These are phyloP conservation scores for Stemphylium beticola DNA, from an alignment of 2,329 filamentous ascomycete genomes.

Conservation along the genomic window DNA sequence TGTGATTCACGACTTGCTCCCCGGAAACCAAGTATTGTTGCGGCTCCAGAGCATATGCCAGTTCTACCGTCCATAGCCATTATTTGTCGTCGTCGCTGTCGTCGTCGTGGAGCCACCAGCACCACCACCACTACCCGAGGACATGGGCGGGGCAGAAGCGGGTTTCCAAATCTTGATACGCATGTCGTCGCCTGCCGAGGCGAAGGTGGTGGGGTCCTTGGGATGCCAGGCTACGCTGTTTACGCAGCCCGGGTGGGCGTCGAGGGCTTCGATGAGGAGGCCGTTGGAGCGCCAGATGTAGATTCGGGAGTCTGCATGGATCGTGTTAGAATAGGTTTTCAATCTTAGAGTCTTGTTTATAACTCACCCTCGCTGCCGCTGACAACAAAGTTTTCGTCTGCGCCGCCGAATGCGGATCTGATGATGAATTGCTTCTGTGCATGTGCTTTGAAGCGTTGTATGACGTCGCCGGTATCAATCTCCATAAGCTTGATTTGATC, in stretches of 20 bases:
- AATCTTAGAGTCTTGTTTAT: not conserved
- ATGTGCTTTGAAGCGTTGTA: conserved; percentile 78
- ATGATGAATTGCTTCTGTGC: conserved; percentile 80
- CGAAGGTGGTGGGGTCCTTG: conserved; percentile 79
- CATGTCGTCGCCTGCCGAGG: conserved; percentile 87
- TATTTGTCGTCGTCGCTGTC: conserved; percentile 8
- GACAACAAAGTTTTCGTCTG: conserved; percentile 87
- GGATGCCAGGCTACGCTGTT: conserved; percentile 94
- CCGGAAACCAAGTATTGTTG: not conserved
- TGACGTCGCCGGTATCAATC: conserved; percentile 71
- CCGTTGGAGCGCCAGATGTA: conserved; percentile 93
- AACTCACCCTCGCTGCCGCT: conserved; percentile 85
- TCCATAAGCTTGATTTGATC: conserved; percentile 81
- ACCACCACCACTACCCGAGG: conserved; percentile 7
- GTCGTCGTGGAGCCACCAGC: too few species aligned
- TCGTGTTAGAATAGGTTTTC: not conserved
- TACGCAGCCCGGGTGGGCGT: conserved; percentile 78
- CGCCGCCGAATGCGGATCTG: conserved; percentile 82
- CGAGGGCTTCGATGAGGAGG: conserved; percentile 74
- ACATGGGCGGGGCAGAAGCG: conserved; percentile 16
- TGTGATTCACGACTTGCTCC: too few species aligned
- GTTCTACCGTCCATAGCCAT: conserved; percentile 32
- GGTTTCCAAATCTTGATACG: conserved; percentile 77
- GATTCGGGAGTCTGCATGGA: conserved; percentile 65
- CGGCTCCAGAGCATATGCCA: not conserved